phyloP scores from a whole-genome alignment of 495 filamentous ascomycete genomes.

The Hypoxylon fragiforme region DNA sequence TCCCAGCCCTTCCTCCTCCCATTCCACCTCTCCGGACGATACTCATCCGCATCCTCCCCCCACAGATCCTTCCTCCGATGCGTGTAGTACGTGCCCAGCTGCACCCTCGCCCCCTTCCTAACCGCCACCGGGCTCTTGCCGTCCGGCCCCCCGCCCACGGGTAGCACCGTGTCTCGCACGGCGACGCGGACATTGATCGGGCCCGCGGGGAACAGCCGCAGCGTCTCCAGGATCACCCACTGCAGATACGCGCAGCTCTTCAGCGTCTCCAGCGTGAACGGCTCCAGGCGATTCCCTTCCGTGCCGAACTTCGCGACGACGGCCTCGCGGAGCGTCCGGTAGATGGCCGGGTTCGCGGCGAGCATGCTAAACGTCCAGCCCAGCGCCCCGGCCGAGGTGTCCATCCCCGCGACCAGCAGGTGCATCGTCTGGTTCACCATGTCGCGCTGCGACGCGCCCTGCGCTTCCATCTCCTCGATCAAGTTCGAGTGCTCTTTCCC shows the following conservation, averaged over 20 bases:
- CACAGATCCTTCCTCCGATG: slow-evolving; percentile 43
- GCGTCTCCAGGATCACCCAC: slow-evolving; percentile 50
- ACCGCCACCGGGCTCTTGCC: slow-evolving; percentile 45
- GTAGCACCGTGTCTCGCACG: slow-evolving; percentile 48
- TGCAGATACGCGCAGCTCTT: slow-evolving; percentile 49
- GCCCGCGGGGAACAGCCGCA: slow-evolving; percentile 39
- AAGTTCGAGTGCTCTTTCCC: slow-evolving; percentile 37
- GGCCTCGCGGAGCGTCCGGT: slow-evolving; percentile 53
- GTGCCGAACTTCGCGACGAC: slow-evolving; percentile 55
- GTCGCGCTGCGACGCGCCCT: slow-evolving; percentile 31
- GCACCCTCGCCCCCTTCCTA: slow-evolving; percentile 12
- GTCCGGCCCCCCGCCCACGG: slow-evolving; percentile 44
- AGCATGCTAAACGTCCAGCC: slow-evolving; percentile 59
- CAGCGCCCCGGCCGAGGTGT: slow-evolving; percentile 57
- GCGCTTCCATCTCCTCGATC: slow-evolving; percentile 43
- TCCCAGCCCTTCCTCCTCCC: slow-evolving; percentile 32
- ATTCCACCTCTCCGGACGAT: slow-evolving; percentile 27
- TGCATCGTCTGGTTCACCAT: slow-evolving; percentile 53
- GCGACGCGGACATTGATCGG: slow-evolving; percentile 44
- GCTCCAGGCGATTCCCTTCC: slow-evolving; percentile 27
- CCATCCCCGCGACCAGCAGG: slow-evolving; percentile 62
- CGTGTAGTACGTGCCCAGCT: slow-evolving; percentile 11
- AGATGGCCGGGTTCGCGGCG: slow-evolving; percentile 49
- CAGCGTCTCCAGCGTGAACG: slow-evolving; percentile 48
- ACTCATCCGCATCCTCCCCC: slow-evolving; percentile 19